These are phyloP conservation scores for Pythium phragmiticola DNA, from an alignment of 352 stramenopile species.

Conservation along the genomic window DNA sequence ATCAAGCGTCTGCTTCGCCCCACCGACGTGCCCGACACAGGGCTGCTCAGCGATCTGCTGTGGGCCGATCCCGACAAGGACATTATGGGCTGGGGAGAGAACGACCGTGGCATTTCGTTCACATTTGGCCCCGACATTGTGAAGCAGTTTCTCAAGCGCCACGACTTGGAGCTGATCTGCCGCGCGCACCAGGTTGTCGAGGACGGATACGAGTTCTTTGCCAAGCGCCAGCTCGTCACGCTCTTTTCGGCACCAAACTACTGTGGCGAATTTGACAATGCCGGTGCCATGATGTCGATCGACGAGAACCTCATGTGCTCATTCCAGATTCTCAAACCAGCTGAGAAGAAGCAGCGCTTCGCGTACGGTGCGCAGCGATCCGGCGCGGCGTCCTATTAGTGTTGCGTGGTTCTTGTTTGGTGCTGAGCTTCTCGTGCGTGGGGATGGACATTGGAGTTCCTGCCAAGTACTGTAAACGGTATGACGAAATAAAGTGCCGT, in stretches of 20 bases:
- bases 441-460: no score
- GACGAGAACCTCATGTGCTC: slow-evolving; percentile 76
- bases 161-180: slow-evolving; percentile 95
- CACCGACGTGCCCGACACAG: slow-evolving; percentile 87
- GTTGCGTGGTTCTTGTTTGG: neutral
- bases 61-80: slow-evolving; percentile 99
- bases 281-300: slow-evolving; percentile 77
- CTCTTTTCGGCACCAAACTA: slow-evolving; percentile 92
- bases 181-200: slow-evolving; percentile 66
- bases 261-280: slow-evolving; percentile 83
- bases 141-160: slow-evolving; percentile 95
- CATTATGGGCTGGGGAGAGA: slow-evolving; percentile 98
- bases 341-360: slow-evolving; percentile 83
- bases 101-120: slow-evolving; percentile 97
- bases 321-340: slow-evolving; percentile 72
- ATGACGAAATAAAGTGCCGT: no score
- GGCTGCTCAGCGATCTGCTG: slow-evolving; percentile 97
- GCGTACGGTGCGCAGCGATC: slow-evolving; percentile 37
- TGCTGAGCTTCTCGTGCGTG: neutral
- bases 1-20: slow-evolving; percentile 92
- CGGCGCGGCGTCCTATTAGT: slow-evolving; percentile 14
- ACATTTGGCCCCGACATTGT: slow-evolving; percentile 99
- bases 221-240: slow-evolving; percentile 85
- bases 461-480: no score
- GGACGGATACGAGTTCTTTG: slow-evolving; percentile 69